Evolutionary conservation across 495 filamentous ascomycete species (phyloP).

Genomic region (Penicillium roqueforti): DNA sequence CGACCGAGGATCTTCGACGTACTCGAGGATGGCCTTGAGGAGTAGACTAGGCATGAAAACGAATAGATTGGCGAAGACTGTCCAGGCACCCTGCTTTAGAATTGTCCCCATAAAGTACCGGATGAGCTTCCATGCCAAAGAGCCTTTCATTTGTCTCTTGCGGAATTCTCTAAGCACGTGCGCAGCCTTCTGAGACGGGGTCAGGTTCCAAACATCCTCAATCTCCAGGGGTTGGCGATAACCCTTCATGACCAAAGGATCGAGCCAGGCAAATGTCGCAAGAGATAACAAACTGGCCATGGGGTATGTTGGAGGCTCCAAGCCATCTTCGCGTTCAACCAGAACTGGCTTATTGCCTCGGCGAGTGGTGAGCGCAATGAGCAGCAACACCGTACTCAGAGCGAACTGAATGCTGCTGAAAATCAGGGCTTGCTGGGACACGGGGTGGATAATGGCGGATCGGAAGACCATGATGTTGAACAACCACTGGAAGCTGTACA

Average conservation of each 20-base stretch:
- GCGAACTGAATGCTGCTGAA: constrained; percentile 67
- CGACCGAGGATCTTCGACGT: constrained; percentile 75
- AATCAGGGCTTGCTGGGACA: constrained; percentile 48
- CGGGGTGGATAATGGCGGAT: constrained; percentile 76
- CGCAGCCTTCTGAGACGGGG: constrained; percentile 81
- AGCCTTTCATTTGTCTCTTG: constrained; percentile 77
- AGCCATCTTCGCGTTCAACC: constrained; percentile 77
- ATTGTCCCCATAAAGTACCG: constrained; percentile 78
- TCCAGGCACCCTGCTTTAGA: constrained; percentile 74
- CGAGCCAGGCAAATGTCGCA: constrained; percentile 86
- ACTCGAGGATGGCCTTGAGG: constrained; percentile 85
- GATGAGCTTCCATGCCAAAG: constrained; percentile 73
- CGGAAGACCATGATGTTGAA: constrained; percentile 74
- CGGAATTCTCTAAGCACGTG: constrained; percentile 75
- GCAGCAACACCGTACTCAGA: constrained; percentile 66
- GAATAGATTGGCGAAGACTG: constrained; percentile 69
- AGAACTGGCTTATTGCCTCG: constrained; percentile 89
- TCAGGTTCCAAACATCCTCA: constrained; percentile 85
- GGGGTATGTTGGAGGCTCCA: constrained; percentile 82
- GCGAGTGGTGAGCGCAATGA: constrained; percentile 73
- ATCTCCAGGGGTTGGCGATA: constrained; percentile 82
- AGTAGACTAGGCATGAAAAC: constrained; percentile 90
- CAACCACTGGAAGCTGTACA: constrained; percentile 85
- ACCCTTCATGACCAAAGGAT: constrained; percentile 84
- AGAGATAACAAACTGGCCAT: constrained; percentile 84